Conservation (phyloP, 2,329 filamentous ascomycete genomes). For the Trichoderma sp. region DNA sequence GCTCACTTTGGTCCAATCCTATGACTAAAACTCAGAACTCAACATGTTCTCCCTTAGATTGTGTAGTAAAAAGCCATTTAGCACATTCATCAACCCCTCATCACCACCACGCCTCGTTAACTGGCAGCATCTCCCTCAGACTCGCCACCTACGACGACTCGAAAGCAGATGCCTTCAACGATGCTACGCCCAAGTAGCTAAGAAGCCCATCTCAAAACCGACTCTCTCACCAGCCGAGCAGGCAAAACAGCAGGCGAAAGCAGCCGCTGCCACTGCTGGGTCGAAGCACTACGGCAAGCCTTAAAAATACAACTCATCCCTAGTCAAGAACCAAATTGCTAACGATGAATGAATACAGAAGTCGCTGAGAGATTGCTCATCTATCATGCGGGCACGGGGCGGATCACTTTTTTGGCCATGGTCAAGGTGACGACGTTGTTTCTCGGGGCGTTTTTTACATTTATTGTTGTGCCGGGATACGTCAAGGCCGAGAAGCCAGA, state of each 20-base stretch:
- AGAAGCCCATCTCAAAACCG: conserved; percentile 18
- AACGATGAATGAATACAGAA: conserved; percentile 32
- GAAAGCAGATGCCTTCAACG: conserved; percentile 25
- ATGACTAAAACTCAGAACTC: background rate
- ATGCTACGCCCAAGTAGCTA: conserved; percentile 27
- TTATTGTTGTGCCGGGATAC: conserved; percentile 62
- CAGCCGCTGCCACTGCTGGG: conserved; percentile 25
- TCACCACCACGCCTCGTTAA: background rate
- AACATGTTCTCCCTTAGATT: conserved; percentile 17
- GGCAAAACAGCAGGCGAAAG: conserved; percentile 30
- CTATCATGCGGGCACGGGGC: conserved; percentile 70
- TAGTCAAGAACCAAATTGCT: background rate
- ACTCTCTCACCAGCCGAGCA: conserved; percentile 25
- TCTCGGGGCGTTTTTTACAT: conserved; percentile 62
- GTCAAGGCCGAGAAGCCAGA: conserved; percentile 41
- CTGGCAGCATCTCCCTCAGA: background rate
- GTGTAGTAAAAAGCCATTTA: background rate
- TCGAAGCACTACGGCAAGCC: conserved; percentile 26
- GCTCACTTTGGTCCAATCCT: background rate
- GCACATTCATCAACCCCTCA: background rate
- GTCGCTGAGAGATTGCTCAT: conserved; percentile 63
- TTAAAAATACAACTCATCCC: no score
- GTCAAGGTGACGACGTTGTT: conserved; percentile 71
- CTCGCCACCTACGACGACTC: conserved; percentile 22
- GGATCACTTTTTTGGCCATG: conserved; percentile 66